A percentile compares a stretch with the other conserved stretches of the same genome.
Evolutionary conservation across 2,329 filamentous ascomycete species (phyloP).

Genomic region (Harringtonia aguacate): DNA sequence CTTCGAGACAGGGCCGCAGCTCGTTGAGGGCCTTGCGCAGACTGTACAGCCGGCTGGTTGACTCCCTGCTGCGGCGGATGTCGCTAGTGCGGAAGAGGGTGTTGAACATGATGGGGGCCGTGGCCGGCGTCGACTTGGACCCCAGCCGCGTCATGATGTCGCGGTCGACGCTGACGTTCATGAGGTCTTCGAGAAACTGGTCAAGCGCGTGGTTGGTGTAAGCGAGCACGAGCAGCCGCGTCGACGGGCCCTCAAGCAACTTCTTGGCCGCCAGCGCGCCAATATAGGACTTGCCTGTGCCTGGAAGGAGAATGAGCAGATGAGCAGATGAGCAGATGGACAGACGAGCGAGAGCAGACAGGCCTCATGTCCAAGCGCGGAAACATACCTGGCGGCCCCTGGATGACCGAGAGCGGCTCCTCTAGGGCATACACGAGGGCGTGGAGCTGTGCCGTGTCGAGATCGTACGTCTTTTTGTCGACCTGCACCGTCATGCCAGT

Average conservation of each 20-base stretch:
- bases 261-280: slow-evolving; percentile 52
- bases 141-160: slow-evolving; percentile 51
- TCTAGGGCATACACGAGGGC: slow-evolving; percentile 27
- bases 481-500: neutral
- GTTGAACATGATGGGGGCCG: slow-evolving; percentile 30
- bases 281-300: slow-evolving; percentile 18
- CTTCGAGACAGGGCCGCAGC: slow-evolving; percentile 10
- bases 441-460: neutral
- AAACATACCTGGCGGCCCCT: slow-evolving; percentile 57
- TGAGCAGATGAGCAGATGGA: no score
- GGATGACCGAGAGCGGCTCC: slow-evolving; percentile 48
- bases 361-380: no score
- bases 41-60: neutral
- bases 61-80: neutral
- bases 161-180: slow-evolving; percentile 43
- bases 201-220: slow-evolving; percentile 61
- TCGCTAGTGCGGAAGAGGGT: neutral
- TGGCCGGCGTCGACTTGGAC: slow-evolving; percentile 41
- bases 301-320: neutral
- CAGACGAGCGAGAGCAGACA: no score
- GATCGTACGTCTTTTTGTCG: neutral
- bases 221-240: slow-evolving; percentile 48
- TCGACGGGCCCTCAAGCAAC: slow-evolving; percentile 20
- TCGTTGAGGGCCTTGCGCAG: slow-evolving; percentile 15
- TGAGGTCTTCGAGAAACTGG: slow-evolving; percentile 54